phyloP scores from a whole-genome alignment of 2,329 filamentous ascomycete genomes.

The Penicillium sp. region DNA sequence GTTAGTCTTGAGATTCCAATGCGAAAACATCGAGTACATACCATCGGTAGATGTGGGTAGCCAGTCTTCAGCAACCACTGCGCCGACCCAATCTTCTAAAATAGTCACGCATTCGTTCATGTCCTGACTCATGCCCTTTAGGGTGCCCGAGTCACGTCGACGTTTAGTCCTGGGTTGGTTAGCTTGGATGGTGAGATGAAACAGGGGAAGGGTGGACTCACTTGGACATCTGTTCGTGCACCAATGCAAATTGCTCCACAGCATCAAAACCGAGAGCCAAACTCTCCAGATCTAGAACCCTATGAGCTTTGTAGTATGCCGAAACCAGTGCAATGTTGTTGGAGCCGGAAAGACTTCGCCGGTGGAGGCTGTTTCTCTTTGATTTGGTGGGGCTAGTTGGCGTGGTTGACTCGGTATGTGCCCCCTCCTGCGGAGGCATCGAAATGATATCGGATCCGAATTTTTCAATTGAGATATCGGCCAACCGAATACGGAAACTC shows the following conservation, averaged over 20 bases:
- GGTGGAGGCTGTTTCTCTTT: slow-evolving; percentile 29
- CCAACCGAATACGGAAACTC: slow-evolving; percentile 51
- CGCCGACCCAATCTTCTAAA: slow-evolving; percentile 58
- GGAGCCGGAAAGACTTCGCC: slow-evolving; percentile 28
- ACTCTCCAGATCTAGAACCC: slow-evolving; percentile 67
- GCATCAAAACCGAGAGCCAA: slow-evolving; percentile 65
- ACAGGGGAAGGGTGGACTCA: slow-evolving; percentile 25
- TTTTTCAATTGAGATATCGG: slow-evolving; percentile 45
- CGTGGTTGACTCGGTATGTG: slow-evolving; percentile 27
- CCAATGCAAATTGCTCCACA: slow-evolving; percentile 65
- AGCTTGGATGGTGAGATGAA: slow-evolving; percentile 7
- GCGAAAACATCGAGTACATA: slow-evolving; percentile 39
- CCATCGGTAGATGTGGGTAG: slow-evolving; percentile 57
- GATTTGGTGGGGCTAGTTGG: slow-evolving; percentile 37
- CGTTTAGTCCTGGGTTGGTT: slow-evolving; percentile 29
- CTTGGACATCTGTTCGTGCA: slow-evolving; percentile 50
- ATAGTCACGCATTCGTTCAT: slow-evolving; percentile 57
- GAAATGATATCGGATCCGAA: slow-evolving; percentile 41
- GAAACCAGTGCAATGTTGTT: slow-evolving; percentile 28
- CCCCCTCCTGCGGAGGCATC: slow-evolving; percentile 22
- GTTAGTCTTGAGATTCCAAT: slow-evolving; percentile 8
- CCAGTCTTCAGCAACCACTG: slow-evolving; percentile 64
- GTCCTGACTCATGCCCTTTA: slow-evolving; percentile 55
- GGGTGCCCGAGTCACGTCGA: slow-evolving; percentile 35
- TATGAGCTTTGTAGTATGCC: slow-evolving; percentile 54